phyloP scores from a whole-genome alignment of 306 rosid species.

The Benincasa hispida region DNA sequence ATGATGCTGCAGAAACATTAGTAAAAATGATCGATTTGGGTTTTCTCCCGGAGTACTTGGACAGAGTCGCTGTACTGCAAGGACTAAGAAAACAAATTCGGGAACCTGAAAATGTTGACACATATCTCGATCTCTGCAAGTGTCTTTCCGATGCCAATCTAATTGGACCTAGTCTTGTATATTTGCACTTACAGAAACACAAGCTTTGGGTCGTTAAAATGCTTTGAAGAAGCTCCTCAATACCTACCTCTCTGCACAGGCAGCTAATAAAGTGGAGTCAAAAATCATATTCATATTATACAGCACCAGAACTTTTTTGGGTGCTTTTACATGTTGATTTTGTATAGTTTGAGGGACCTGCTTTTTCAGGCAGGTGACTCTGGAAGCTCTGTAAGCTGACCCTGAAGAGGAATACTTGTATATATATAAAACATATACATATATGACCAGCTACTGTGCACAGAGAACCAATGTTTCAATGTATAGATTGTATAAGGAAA shows the following conservation, averaged over 20 bases:
- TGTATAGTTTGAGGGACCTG: constrained; percentile 34
- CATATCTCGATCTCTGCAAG: constrained; percentile 72
- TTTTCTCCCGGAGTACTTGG: constrained; percentile 63
- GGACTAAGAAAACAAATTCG: constrained; percentile 64
- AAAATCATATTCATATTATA: background rate
- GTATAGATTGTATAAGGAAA: constrained; percentile 1
- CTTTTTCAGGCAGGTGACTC: constrained; percentile 8
- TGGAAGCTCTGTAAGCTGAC: background rate
- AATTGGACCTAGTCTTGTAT: constrained; percentile 67
- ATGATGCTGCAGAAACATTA: constrained; percentile 71
- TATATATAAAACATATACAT: background rate
- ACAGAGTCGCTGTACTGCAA: constrained; percentile 71
- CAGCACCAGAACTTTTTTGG: constrained; percentile 21
- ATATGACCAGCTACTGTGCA: background rate
- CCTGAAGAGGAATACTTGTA: background rate
- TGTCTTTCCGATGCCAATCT: constrained; percentile 61
- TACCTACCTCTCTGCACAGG: background rate
- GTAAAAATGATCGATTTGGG: constrained; percentile 77
- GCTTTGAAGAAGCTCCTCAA: constrained; percentile 28
- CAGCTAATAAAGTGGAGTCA: background rate
- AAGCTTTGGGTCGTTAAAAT: constrained; percentile 80
- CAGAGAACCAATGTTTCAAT: background rate
- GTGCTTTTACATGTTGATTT: constrained; percentile 27
- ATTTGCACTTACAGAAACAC: constrained; percentile 62
- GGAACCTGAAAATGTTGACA: constrained; percentile 39